Evolutionary conservation across 176 grass and related monocot species (phyloP).

Genomic region (Carex myosuroides): DNA sequence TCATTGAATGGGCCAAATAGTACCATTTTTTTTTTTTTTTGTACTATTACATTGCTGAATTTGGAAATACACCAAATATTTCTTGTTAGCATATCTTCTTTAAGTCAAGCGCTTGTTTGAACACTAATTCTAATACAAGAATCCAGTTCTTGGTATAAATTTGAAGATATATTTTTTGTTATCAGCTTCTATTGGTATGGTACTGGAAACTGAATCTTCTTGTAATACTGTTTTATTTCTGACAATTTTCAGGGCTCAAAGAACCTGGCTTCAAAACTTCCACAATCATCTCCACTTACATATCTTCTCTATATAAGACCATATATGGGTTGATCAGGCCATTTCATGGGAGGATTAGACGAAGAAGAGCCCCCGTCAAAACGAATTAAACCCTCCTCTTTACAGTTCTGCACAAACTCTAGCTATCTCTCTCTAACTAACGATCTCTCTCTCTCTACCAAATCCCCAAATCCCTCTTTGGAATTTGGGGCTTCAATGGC

Average conservation of each 20-base stretch:
- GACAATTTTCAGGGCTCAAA: not conserved
- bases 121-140: not conserved
- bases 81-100: not conserved
- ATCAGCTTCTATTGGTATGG: not conserved
- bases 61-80: not conserved
- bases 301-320: constrained; percentile 30
- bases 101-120: not conserved
- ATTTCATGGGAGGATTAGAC: constrained; percentile 94
- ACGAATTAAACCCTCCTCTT: constrained; percentile 61
- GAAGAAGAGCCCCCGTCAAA: constrained; percentile 84
- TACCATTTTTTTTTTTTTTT: not conserved
- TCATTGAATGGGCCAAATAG: not conserved
- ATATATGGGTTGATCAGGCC: constrained; percentile 77
- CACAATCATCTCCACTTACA: not conserved
- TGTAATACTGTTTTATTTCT: constrained; percentile 5
- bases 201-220: not conserved
- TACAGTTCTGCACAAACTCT: constrained; percentile 41
- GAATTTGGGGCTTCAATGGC: constrained; percentile 67
- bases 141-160: not conserved
- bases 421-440: constrained; percentile 37
- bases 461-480: constrained; percentile 74
- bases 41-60: not conserved
- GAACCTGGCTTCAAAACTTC: not conserved
- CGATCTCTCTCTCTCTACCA: constrained; percentile 21
- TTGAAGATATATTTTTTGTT: not conserved